phyloP scores from a whole-genome alignment of 768 basidiomycete genomes.

The Holtermanniella nyarrowii region DNA sequence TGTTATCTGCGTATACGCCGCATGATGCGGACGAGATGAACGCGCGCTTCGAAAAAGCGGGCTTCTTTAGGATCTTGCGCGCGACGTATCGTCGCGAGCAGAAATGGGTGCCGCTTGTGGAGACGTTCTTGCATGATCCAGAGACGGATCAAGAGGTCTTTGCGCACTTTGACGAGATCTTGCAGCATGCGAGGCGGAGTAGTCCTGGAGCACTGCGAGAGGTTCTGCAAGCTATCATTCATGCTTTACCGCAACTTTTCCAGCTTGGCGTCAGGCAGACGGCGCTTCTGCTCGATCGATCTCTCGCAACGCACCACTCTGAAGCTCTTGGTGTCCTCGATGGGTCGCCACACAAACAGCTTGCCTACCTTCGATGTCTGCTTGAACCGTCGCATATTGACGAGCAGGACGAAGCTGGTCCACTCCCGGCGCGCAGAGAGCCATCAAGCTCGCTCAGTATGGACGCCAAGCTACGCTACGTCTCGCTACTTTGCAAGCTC shows the following conservation, averaged over 20 bases:
- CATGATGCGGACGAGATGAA: constrained; percentile 61
- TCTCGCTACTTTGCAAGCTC: constrained; percentile 63
- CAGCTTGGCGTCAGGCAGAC: constrained; percentile 54
- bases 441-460: constrained; percentile 48
- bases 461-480: constrained; percentile 52
- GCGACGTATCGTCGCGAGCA: constrained; percentile 65
- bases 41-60: constrained; percentile 62
- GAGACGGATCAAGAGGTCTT: constrained; percentile 52
- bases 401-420: constrained; percentile 39
- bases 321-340: constrained; percentile 51
- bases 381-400: constrained; percentile 48
- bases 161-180: constrained; percentile 53
- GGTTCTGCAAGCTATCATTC: constrained; percentile 49
- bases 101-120: constrained; percentile 63
- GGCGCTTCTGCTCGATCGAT: constrained; percentile 60
- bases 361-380: constrained; percentile 66
- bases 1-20: constrained; percentile 83
- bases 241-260: constrained; percentile 58
- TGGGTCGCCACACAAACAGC: constrained; percentile 49
- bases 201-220: constrained; percentile 35
- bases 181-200: constrained; percentile 45
- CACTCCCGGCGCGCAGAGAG: constrained; percentile 7
- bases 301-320: constrained; percentile 58
- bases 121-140: constrained; percentile 65
- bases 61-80: constrained; percentile 84